Base-by-base conservation (phyloP, 805 yeast species). In the Brettanomyces custersianus region DNA sequence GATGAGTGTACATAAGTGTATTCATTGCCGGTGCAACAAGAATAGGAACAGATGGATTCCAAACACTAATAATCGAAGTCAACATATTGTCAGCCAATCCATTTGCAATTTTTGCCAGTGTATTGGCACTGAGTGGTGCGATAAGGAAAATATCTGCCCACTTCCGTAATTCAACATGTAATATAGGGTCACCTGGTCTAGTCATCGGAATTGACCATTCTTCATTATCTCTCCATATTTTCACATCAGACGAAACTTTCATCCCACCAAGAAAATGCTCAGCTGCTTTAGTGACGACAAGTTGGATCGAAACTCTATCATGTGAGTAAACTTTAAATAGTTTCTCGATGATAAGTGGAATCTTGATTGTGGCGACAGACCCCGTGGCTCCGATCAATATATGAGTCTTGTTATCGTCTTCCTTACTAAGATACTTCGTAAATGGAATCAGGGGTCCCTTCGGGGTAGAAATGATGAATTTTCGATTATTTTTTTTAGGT, bases 21-120 rank as follows among this genome's bases (percentile, higher is more conserved):
- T 85, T 86, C 97, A 90, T 90, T 2, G 96, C 88, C 5, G 98
- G 97, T 1, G 97, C 97, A 45, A 87, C 64, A 28, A 90, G 63
- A 6, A 90, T 78, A 3, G 97, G 97, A 44, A 80, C 80, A 33
- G 81, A 75, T 0, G 95, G 82, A 58, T 92, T 88, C 98, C 98
- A 90, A 2, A 96, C 95, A 41, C 98, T 69, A 13, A 92, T 72
- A 16, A 88, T 94, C 52, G 82, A 82, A 4, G 97, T 90, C 39
- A 92, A 65, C 45, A 90, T 63, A 57, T 92, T 92, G 57, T 90
- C 97, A 52, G 96, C 90, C 29, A 90, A 66, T 0, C 98, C 98
- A 40, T 85, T 64, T 0, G 95, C 78, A 35, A 92, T 79, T 52
- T 92, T 92, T 11, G 95, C 79, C 34, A 90, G 63, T 0, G 97